A percentile compares a stretch with the other conserved stretches of the same genome.
Conservation (phyloP, 2,329 filamentous ascomycete genomes). For the Neurospora sp. region DNA sequence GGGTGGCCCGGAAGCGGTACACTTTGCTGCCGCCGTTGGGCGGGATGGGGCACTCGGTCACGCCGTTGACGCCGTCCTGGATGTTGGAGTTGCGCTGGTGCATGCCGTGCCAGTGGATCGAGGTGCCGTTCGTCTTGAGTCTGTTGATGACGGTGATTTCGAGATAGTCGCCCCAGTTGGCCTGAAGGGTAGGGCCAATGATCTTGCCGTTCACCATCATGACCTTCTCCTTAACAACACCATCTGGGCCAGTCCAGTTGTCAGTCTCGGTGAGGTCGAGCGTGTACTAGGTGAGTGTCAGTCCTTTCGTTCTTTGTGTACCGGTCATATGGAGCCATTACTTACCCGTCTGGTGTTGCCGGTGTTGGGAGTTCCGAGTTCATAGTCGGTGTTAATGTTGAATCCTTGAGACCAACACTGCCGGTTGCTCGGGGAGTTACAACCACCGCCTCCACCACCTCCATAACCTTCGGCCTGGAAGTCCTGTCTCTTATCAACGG, state of each 20-base stretch:
- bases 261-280: constrained; percentile 20
- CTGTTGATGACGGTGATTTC: constrained; percentile 57
- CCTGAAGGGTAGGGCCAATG: constrained; percentile 42
- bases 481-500: neutral
- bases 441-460: constrained; percentile 8
- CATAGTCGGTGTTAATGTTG: constrained; percentile 23
- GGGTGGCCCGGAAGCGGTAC: constrained; percentile 28
- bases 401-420: constrained; percentile 21
- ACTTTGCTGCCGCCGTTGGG: constrained; percentile 23
- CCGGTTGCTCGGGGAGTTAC: constrained; percentile 20
- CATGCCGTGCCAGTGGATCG: constrained; percentile 42
- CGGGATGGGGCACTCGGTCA: constrained; percentile 32
- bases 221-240: constrained; percentile 19
- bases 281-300: constrained; percentile 15
- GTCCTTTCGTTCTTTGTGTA: neutral
- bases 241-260: constrained; percentile 22
- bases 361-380: constrained; percentile 16
- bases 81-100: constrained; percentile 33
- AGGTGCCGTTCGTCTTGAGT: constrained; percentile 37
- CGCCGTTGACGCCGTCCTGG: constrained; percentile 36
- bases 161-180: constrained; percentile 40
- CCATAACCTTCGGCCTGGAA: neutral
- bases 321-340: no score
- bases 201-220: constrained; percentile 43
- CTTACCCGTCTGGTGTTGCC: constrained; percentile 15